Percentiles rank a stretch among this genome's conserved stretches.
Conservation (phyloP, 2,329 filamentous ascomycete genomes). For the Dothistroma pini region DNA sequence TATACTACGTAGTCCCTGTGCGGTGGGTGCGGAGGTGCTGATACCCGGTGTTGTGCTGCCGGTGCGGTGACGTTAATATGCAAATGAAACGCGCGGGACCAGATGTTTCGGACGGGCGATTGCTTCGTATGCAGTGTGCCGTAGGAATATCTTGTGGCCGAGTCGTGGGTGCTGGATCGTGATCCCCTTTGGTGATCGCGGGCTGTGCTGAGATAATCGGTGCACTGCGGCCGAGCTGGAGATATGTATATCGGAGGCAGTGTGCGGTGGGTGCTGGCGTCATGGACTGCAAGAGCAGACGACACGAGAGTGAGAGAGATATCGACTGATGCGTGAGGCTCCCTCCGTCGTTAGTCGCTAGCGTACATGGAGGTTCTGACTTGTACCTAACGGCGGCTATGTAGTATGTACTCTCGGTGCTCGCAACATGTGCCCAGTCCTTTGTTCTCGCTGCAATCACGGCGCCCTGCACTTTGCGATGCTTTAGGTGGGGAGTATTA, state of each 20-base stretch:
- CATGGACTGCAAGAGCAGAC: not conserved
- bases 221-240: not conserved
- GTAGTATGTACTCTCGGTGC: not conserved
- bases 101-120: constrained; percentile 2
- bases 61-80: constrained; percentile 3
- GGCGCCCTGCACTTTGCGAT: not conserved
- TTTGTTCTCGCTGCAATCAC: not conserved
- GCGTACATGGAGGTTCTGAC: no score
- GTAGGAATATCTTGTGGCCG: constrained; percentile 6
- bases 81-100: constrained; percentile 6
- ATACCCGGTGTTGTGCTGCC: not conserved
- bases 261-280: not conserved
- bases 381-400: not conserved
- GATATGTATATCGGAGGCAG: not conserved
- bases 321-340: not conserved
- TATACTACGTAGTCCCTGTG: not conserved
- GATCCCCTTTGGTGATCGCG: not conserved
- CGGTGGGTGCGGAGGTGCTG: not conserved
- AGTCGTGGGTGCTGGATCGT: not conserved
- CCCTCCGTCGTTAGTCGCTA: not conserved
- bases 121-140: constrained; percentile 5
- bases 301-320: not conserved
- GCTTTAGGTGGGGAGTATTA: not conserved
- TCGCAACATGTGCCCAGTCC: not conserved
- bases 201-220: not conserved